Conservation (phyloP, 2,329 filamentous ascomycete species). For the Talaromyces sp. region DNA sequence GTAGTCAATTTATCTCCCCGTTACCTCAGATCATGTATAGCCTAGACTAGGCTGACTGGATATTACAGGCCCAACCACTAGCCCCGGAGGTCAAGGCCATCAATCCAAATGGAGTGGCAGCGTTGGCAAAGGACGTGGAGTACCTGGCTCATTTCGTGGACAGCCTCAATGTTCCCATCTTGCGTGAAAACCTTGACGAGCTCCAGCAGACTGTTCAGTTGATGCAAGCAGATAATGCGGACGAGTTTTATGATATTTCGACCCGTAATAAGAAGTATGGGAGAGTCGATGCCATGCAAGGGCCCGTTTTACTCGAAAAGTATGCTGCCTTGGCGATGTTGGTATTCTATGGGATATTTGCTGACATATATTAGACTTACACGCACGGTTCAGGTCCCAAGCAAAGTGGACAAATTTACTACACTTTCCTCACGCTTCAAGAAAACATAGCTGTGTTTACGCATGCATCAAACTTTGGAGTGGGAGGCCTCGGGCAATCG, state of each 20-base stretch:
- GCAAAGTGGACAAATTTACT: slow-evolving; percentile 65
- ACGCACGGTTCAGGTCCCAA: slow-evolving; percentile 61
- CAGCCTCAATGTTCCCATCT: slow-evolving; percentile 81
- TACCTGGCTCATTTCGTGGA: slow-evolving; percentile 87
- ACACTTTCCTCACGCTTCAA: slow-evolving; percentile 77
- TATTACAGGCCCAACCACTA: slow-evolving; percentile 69
- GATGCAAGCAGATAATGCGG: slow-evolving; percentile 83
- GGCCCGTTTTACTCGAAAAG: slow-evolving; percentile 90
- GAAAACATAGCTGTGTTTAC: slow-evolving; percentile 41
- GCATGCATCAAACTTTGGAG: too few species aligned
- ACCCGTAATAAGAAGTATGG: slow-evolving; percentile 91
- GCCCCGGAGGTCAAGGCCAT: slow-evolving; percentile 80
- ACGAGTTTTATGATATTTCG: slow-evolving; percentile 94
- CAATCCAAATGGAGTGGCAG: slow-evolving; percentile 80
- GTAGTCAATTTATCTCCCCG: slow-evolving; percentile 28
- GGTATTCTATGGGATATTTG: slow-evolving; percentile 1
- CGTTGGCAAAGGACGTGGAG: slow-evolving; percentile 78
- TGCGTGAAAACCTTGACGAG: slow-evolving; percentile 88
- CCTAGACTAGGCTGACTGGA: slow-evolving; percentile 13
- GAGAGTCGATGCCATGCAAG: slow-evolving; percentile 87
- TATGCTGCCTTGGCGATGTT: slow-evolving; percentile 44
- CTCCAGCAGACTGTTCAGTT: slow-evolving; percentile 88
- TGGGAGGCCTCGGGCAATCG: too few species aligned
- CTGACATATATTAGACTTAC: slow-evolving; percentile 59
- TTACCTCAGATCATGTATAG: background rate